Evolutionary conservation across 768 basidiomycete species (phyloP).

Genomic region (Boletus huronensis): DNA sequence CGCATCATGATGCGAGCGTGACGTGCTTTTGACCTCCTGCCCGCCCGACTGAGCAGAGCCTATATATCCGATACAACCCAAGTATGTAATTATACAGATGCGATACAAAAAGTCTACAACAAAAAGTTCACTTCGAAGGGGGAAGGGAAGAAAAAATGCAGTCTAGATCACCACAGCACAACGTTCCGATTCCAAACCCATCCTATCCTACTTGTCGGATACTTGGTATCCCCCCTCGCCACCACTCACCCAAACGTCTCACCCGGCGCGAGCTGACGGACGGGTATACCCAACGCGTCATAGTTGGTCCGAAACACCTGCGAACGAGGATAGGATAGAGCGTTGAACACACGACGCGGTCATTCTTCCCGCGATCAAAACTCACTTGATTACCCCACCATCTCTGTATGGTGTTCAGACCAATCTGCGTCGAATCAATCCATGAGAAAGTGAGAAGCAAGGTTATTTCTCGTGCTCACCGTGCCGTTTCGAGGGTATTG

Average conservation of each 20-base stretch:
- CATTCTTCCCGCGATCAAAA: background rate
- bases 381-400: conserved; percentile 33
- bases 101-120: no score
- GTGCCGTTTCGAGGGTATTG: conserved; percentile 26
- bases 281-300: conserved; percentile 25
- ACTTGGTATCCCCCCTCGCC: background rate
- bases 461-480: conserved; percentile 9
- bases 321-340: background rate
- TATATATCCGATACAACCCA: no score
- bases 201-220: background rate
- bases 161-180: background rate
- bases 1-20: no score
- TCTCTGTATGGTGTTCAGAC: conserved; percentile 9
- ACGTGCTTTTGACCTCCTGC: no score
- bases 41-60: no score
- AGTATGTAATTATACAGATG: no score
- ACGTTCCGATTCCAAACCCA: background rate
- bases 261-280: conserved; percentile 22
- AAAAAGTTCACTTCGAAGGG: no score
- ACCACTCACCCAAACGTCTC: conserved; percentile 21
- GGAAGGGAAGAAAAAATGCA: no score
- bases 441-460: background rate
- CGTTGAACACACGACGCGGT: background rate
- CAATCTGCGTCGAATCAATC: conserved; percentile 15
- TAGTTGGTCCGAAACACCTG: conserved; percentile 24